Base-by-base conservation (phyloP, 2,329 filamentous ascomycete species). In the Hypoxylon sp. region DNA sequence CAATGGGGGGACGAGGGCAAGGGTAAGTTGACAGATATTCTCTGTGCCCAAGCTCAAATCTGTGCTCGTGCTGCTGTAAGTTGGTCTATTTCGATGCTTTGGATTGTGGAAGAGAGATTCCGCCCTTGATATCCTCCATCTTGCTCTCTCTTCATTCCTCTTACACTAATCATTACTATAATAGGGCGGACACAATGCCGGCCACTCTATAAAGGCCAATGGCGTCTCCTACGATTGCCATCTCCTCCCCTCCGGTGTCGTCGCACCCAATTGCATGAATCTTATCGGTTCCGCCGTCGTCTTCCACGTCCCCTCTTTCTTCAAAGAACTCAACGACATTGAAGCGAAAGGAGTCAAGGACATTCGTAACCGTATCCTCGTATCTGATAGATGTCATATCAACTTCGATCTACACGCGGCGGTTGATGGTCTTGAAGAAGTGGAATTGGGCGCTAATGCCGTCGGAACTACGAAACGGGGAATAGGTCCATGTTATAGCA, bases 181-280 rank as follows among this genome's bases (percentile, higher is more conserved):
- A 6, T 30, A 55, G 52, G 61, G 62, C 19, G 62, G 62, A 23
- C 62, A 65, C 25, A 65, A 65, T 39, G 62, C 62, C 12, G 62
- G 62, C 11, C 62, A 65, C 46, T 65, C 62, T 8, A 60, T 65
- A n/a, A 53, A 47, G 61, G 52, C 52, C 21, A 55, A 65, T 21
- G 56, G 62, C 3, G 34, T 65, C 55, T 61, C 45, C 12, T 60
- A 55, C 56, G 55, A 57, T 32, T 82, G 83, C 61, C 81, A 83
- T 70, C 81, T 85, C 47, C 75, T 85, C 53, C 81, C 82, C 32
- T 84, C 81, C 67, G 87, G 87, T 53, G 81, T 89, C 61, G 80
- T 89, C 65, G 87, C 87, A 64, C 85, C 85, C 3, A 78, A 77
- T 39, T 87, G 84, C 73, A 78, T 84, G 68, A 89, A 89, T 72